Conservation (phyloP, 495 filamentous ascomycete genomes). For the Penicillium fimorum region DNA sequence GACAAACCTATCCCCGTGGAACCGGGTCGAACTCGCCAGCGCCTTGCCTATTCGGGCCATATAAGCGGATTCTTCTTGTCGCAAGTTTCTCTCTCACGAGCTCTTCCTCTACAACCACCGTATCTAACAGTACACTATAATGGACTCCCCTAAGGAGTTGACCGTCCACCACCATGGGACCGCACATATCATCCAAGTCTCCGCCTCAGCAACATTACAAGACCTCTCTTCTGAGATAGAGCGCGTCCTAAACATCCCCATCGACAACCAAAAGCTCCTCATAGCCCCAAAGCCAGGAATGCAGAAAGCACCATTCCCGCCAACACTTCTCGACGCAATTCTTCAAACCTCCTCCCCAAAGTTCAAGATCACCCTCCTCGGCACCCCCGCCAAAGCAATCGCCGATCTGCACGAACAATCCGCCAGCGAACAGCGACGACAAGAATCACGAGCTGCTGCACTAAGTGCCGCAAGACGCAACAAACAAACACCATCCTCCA, state of each 20-base stretch:
- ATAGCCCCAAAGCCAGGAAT: slow-evolving; percentile 66
- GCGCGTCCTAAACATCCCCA: slow-evolving; percentile 58
- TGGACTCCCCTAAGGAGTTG: slow-evolving; percentile 38
- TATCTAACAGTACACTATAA: not conserved
- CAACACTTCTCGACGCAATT: slow-evolving; percentile 25
- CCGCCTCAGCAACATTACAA: slow-evolving; percentile 67
- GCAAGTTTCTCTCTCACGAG: not conserved
- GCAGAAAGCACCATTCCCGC: slow-evolving; percentile 62
- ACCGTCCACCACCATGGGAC: slow-evolving; percentile 62
- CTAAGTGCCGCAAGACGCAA: slow-evolving; percentile 29
- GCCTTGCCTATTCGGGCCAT: slow-evolving; percentile 31
- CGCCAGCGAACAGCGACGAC: slow-evolving; percentile 37
- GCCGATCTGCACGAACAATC: slow-evolving; percentile 40
- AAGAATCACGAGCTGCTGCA: slow-evolving; percentile 40
- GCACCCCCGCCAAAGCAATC: slow-evolving; percentile 36
- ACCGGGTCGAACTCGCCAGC: slow-evolving; percentile 28
- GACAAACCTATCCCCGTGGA: slow-evolving; percentile 41
- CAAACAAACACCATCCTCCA: slow-evolving; percentile 32
- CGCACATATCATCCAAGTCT: slow-evolving; percentile 67
- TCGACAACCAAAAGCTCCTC: slow-evolving; percentile 72
- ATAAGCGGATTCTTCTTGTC: slow-evolving; percentile 1
- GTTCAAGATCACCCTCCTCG: slow-evolving; percentile 45
- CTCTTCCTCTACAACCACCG: not conserved
- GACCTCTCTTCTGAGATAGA: slow-evolving; percentile 62
- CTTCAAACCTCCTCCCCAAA: slow-evolving; percentile 50